Base-by-base conservation (phyloP, 345 rosid genomes). In the Rhizophora apiculata region DNA sequence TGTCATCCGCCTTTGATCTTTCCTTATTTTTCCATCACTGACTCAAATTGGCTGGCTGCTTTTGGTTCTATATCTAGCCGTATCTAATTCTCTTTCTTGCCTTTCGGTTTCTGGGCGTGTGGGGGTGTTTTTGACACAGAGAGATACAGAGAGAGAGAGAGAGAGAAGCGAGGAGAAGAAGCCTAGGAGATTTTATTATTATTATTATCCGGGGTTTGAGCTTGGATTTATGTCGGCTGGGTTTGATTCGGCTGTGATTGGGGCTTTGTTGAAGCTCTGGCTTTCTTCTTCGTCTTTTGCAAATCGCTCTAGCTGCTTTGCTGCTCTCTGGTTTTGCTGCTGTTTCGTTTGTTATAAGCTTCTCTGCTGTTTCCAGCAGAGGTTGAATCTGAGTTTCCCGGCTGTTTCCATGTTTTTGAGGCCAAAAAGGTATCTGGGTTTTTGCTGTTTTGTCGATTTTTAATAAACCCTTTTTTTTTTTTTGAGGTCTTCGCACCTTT, bases 181-280 rank as follows among this genome's bases (percentile, higher is more conserved):
- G 5, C 27, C 1, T 21, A 8, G 1, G 58, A 54, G 58, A 5
- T 21, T 30, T 32, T 21, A 0, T 10, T 31, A 58, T 43, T 22
- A 3, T 26, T 46, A 24, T 24, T 24, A 24, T 24, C 30, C 55
- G 72, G 36, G 71, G 56, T 71, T 51, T 51, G 77, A 55, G 60
- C 27, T 13, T 13, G 64, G 84, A 85, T 95, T 82, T 92, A 90
- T 96, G 99, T 86, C 95, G 92, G 92, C 88, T 85, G 86, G 74
- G 71, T 82, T 79, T 85, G 86, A 74, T 74, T 81, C 85, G 94
- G 81, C 78, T 85, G 79, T 82, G 82, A 83, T 85, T 90, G 84
- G 88, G 85, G 85, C 87, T 86, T 85, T 67, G 82, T 82, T 78
- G 78, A 70, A 80, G 87, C 85, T 88, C 87, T 82, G 89, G 73